Conservation (phyloP, 73 alveolate species). For the Stentor roeselii region DNA sequence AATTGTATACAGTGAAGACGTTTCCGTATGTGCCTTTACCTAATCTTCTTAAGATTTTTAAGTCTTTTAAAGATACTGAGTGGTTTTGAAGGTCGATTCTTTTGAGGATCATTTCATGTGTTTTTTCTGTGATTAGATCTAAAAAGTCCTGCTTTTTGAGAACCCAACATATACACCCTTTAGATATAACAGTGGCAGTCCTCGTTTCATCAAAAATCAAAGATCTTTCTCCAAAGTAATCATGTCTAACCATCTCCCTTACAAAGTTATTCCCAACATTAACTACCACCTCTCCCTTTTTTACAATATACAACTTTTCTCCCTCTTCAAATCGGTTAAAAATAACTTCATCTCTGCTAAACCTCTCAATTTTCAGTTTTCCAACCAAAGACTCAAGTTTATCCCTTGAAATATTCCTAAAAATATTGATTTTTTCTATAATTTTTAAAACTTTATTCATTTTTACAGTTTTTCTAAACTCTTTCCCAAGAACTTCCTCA, state of each 20-base stretch:
- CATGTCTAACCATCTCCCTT: not conserved
- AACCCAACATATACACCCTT: not conserved
- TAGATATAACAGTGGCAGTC: not conserved
- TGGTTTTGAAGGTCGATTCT: not conserved
- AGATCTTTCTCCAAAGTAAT: not conserved
- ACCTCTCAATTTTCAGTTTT: constrained; percentile 28
- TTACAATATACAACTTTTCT: constrained; percentile 41
- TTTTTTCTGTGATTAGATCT: not conserved
- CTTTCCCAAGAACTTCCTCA: not conserved
- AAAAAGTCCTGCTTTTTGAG: not conserved
- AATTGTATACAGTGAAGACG: constrained; percentile 40
- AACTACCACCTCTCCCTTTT: constrained; percentile 40
- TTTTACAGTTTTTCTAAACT: not conserved
- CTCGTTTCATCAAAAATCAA: not conserved
- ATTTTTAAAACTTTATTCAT: not conserved
- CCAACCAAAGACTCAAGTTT: constrained; percentile 6
- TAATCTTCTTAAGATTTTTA: constrained; percentile 30
- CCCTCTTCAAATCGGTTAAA: constrained; percentile 38
- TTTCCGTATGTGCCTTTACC: constrained; percentile 57
- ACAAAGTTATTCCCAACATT: not conserved
- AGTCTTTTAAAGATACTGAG: not conserved
- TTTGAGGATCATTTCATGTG: too few species aligned
- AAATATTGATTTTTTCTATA: not conserved
- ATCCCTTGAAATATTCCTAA: not conserved
- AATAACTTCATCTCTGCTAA: constrained; percentile 34